Evolutionary conservation across 345 rosid genomes (phyloP), one percentile per base, ranked within the genome.

Genomic region (Boechera divaricarpa): DNA sequence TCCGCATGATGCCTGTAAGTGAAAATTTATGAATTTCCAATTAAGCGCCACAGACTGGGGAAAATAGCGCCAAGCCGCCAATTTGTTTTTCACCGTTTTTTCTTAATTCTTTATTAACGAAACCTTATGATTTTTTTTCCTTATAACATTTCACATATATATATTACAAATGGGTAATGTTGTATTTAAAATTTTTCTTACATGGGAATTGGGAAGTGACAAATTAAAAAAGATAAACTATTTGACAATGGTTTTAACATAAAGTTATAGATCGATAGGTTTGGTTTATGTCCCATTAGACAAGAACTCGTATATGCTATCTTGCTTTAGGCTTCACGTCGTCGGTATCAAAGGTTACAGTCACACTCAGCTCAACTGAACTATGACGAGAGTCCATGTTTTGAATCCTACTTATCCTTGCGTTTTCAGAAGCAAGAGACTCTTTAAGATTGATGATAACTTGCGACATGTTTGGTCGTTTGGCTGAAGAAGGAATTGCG

Each of bases 401-500:
- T 60, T 60, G 69, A 38, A 3, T 13, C 39, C 52, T 51, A 31
- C 55, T 21, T 42, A 3, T 67, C 60, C 72, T 68, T 0, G 53
- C 11, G 1, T 11, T 75, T 33, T 67, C 76, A 6, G 36, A 35
- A 4, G 57, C 70, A 48, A 76, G 61, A 72, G 85, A 86, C 6
- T 78, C 80, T 44, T 76, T 79, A 6, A 86, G 66, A 36, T 73
- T 81, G 33, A 15, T 16, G 28, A 83, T 56, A 7, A 84, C 73
- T 1, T 78, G 42, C 9, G 73, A 84, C 83, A 84, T 84, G 55
- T 54, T 53, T 47, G 89, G 89, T 56, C 89, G 78, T 44, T 42
- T 69, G 18, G 60, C 24, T 0, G 79, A 53, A 24, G 64, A 53
- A 44, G 67, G 49, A 55, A 74, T 74, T 13, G 80, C 70, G 31